Conservation (phyloP, 306 rosid species). For the Dalbergia oliveri region DNA sequence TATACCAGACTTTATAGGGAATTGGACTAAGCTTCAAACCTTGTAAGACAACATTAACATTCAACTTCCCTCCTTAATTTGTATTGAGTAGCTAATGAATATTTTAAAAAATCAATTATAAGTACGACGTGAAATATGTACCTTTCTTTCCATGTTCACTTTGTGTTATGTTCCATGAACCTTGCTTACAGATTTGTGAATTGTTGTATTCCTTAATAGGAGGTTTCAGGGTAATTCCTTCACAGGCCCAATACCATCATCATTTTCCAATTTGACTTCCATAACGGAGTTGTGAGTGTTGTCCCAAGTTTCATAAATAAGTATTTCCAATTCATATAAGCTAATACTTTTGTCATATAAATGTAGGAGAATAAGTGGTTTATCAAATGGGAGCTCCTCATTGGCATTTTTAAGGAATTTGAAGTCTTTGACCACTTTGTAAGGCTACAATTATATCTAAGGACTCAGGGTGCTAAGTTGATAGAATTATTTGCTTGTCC, state of each 20-base stretch:
- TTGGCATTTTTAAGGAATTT: slow-evolving; percentile 67
- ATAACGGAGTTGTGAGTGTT: slow-evolving; percentile 70
- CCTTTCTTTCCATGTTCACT: not conserved
- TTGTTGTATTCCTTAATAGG: slow-evolving; percentile 54
- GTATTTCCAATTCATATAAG: not conserved
- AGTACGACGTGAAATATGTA: too few relatives aligned
- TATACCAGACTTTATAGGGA: slow-evolving; percentile 84
- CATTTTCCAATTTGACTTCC: slow-evolving; percentile 76
- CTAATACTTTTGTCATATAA: slow-evolving; percentile 39
- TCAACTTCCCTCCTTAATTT: not conserved
- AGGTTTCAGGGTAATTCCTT: slow-evolving; percentile 89
- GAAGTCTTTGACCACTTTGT: slow-evolving; percentile 75
- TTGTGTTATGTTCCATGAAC: too few relatives aligned
- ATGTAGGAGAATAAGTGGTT: slow-evolving; percentile 67
- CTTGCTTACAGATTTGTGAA: slow-evolving; percentile 23
- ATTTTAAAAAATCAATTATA: not conserved
- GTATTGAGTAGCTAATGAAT: not conserved
- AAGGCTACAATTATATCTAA: slow-evolving; percentile 45
- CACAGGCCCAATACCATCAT: slow-evolving; percentile 69
- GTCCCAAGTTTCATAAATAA: slow-evolving; percentile 14
- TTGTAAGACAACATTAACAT: slow-evolving; percentile 63
- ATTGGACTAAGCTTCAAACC: slow-evolving; percentile 61
- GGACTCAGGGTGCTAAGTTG: not conserved
- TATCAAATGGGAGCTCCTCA: slow-evolving; percentile 80
- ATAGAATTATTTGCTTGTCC: not conserved